These are phyloP conservation scores for Botrytis medusae DNA, from an alignment of 2,329 filamentous ascomycete species.

Conservation along the genomic window DNA sequence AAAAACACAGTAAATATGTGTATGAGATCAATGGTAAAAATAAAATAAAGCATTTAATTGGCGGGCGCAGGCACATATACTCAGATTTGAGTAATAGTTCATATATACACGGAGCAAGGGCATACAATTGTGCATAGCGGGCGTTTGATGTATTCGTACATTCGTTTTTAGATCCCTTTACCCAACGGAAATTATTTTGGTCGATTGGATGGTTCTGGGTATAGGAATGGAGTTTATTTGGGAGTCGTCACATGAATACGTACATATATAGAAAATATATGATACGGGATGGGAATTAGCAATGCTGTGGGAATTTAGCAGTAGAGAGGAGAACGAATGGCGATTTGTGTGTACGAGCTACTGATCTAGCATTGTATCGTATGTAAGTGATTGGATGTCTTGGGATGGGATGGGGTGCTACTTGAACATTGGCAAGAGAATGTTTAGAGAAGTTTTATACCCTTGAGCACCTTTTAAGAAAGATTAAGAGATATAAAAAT, in stretches of 20 bases:
- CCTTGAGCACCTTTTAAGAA: not conserved
- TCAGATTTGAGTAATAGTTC: not conserved
- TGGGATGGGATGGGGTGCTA: not conserved
- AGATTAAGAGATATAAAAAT: not conserved
- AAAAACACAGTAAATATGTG: conserved; percentile 3
- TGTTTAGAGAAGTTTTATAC: not conserved
- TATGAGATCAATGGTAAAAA: conserved; percentile 14
- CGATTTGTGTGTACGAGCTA: not conserved
- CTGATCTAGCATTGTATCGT: not conserved
- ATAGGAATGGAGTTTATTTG: not conserved
- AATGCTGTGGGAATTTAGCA: not conserved
- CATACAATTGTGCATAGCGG: conserved; percentile 15
- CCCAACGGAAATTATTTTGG: not conserved
- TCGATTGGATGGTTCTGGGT: not conserved
- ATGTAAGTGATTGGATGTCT: not conserved
- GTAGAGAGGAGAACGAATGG: not conserved
- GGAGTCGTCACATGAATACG: not conserved
- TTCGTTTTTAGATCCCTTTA: not conserved
- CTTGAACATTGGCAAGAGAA: not conserved
- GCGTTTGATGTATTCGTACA: conserved; percentile 5
- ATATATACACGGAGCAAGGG: not conserved
- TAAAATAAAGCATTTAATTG: conserved; percentile 1
- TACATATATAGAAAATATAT: not conserved
- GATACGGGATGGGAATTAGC: not conserved
- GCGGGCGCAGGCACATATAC: conserved; percentile 11